Evolutionary conservation across 2,329 filamentous ascomycete species (phyloP).

Genomic region (Alternaria infectoria): DNA sequence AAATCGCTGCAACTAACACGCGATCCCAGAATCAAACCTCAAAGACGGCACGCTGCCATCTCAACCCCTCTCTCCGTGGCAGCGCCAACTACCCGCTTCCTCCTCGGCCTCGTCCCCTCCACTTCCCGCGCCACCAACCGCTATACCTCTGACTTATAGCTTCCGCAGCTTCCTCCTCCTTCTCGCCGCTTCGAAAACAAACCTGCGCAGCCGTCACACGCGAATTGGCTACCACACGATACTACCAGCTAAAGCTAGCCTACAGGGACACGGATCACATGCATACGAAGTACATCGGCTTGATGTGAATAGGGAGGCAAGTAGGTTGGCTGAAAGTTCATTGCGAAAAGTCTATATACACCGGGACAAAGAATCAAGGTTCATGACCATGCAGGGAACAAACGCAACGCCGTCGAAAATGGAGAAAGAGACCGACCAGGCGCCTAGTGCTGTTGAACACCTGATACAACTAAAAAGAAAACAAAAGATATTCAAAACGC

Average conservation of each 20-base stretch:
- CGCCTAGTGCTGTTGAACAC: neutral
- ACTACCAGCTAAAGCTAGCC: constrained; percentile 29
- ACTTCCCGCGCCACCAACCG: constrained; percentile 10
- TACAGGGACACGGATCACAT: constrained; percentile 34
- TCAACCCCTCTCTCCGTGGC: constrained; percentile 22
- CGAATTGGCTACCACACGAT: constrained; percentile 30
- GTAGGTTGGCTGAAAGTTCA: neutral
- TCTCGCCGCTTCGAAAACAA: constrained; percentile 23
- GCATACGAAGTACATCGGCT: constrained; percentile 26
- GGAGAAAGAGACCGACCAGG: neutral
- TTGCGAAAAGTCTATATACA: neutral
- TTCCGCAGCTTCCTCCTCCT: constrained; percentile 34
- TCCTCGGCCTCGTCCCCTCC: neutral
- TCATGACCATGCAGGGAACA: neutral
- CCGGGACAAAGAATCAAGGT: neutral
- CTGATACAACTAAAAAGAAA: neutral
- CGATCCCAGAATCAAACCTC: constrained; percentile 3
- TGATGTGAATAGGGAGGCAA: constrained; percentile 11
- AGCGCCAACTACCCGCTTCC: constrained; percentile 22
- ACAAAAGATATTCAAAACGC: neutral
- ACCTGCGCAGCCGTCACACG: constrained; percentile 33
- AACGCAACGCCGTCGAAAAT: neutral
- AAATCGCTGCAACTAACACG: neutral
- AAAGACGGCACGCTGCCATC: constrained; percentile 23
- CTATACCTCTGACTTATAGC: constrained; percentile 26